Conservation (phyloP, 495 filamentous ascomycete genomes). For the Aspergillus coremiiformis region DNA sequence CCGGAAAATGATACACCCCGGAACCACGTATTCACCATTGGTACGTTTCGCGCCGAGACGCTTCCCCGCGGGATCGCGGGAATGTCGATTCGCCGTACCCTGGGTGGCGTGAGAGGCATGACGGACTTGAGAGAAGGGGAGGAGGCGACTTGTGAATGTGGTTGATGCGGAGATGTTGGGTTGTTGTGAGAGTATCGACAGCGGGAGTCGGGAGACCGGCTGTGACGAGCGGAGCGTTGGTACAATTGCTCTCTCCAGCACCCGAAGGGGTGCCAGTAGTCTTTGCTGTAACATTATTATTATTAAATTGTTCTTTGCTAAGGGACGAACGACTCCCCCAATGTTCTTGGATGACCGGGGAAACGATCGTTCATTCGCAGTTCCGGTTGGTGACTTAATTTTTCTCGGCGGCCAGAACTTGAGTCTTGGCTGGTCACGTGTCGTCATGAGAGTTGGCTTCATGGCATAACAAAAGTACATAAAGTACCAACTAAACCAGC, state of each 20-base stretch:
- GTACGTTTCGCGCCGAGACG: conserved; percentile 91
- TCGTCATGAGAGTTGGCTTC: conserved; percentile 6
- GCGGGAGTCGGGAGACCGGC: conserved; percentile 13
- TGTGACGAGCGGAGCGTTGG: conserved; percentile 24
- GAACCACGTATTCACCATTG: conserved; percentile 81
- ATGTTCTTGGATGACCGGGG: not conserved
- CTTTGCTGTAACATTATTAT: conserved; percentile 36
- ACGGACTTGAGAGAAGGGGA: conserved; percentile 44
- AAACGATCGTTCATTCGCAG: not conserved
- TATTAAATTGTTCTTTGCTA: no score
- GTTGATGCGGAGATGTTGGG: conserved; percentile 21
- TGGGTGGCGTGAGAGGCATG: conserved; percentile 81
- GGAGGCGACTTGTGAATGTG: conserved; percentile 26
- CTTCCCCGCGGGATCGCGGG: conserved; percentile 83
- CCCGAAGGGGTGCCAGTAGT: conserved; percentile 34
- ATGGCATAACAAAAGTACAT: not conserved
- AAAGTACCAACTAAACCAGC: not conserved
- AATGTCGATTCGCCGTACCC: conserved; percentile 73
- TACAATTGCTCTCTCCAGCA: conserved; percentile 32
- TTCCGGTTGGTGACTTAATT: conserved; percentile 14
- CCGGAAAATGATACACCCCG: conserved; percentile 95
- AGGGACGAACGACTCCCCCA: conserved; percentile 1
- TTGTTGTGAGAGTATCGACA: conserved; percentile 34
- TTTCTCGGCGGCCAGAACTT: conserved; percentile 22
- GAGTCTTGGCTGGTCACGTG: conserved; percentile 29